Percentiles rank a stretch among this genome's conserved stretches.
phyloP scores from a whole-genome alignment of 129 eudicot species.

The Heracleum sosnowskyi region DNA sequence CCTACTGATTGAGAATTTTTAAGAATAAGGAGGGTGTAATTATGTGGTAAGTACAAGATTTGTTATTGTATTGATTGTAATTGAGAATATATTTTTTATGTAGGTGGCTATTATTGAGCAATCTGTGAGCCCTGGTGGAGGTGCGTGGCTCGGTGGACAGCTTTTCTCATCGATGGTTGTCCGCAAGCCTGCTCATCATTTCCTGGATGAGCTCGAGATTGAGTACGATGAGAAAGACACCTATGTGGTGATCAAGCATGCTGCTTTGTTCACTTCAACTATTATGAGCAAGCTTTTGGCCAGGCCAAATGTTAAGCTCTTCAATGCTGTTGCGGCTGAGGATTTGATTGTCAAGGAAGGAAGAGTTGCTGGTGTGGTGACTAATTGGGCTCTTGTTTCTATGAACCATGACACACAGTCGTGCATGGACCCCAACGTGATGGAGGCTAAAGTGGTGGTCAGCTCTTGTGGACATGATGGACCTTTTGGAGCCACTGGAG shows the following conservation, averaged over 20 bases:
- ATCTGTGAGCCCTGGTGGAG: conserved; percentile 14
- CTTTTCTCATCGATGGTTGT: conserved; percentile 11
- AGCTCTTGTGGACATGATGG: conserved; percentile 16
- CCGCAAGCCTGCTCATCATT: conserved; percentile 15
- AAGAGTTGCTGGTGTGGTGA: conserved; percentile 12
- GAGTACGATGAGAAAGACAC: conserved; percentile 12
- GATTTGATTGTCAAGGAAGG: conserved; percentile 12
- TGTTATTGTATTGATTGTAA: neutral
- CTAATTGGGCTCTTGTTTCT: conserved; percentile 12
- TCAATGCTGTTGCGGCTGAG: conserved; percentile 11
- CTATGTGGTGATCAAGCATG: conserved; percentile 15
- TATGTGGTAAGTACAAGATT: neutral
- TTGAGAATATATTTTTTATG: neutral
- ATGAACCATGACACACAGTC: conserved; percentile 13
- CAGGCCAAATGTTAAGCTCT: conserved; percentile 10
- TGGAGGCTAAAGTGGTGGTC: conserved; percentile 17
- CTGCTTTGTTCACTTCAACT: conserved; percentile 8
- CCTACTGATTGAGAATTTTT: no score
- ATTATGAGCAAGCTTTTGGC: conserved; percentile 15
- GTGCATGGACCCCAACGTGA: conserved; percentile 12
- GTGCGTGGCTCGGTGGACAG: conserved; percentile 12
- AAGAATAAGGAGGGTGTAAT: no score
- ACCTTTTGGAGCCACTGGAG: conserved; percentile 13
- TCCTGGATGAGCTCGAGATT: conserved; percentile 12
- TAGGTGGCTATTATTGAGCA: conserved; percentile 12